Evolutionary conservation across 2,329 filamentous ascomycete genomes (phyloP), one percentile per base, ranked within the genome.

Genomic region (Colletotrichum sp.): DNA sequence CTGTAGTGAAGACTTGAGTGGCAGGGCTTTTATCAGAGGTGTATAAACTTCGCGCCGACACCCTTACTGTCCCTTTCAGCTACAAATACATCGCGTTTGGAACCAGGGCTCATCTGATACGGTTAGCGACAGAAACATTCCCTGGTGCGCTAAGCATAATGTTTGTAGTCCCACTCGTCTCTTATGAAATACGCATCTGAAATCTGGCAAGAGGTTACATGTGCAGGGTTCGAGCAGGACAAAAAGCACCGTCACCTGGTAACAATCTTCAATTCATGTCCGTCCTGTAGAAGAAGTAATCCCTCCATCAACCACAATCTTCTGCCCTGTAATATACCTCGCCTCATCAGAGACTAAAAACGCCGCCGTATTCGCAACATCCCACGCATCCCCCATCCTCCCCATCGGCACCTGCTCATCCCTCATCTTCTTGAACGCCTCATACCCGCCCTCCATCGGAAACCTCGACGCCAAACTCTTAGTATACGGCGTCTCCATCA

Each of bases 301-400:
- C 0, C 87, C 88, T 0, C 87, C 88, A 80, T 89, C 88, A 5
- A 89, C 85, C 13, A 90, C 85, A 78, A 90, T 82, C 80, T 88
- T 87, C 79, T 89, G 87, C 1, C 91, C 92, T 1, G 91, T 93
- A 6, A 93, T 88, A 80, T 93, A 93, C 44, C 84, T 86, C 4
- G 91, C 89, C 76, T 92, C 90, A 62, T 90, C 72, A 36, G 52
- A 67, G 0, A 59, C 62, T 71, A 93, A 83, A 78, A 92, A 93
- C 15, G 90, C 79, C 7, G 87, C 90, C 2, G 90, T 87, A 80
- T 90, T 87, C 0, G 90, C 89, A 7, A 93, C 89, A 81, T 93
- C 92, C 84, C 89, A 90, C 1, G 90, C 89, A 80, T 90, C 88
- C 0, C 91, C 91, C 87, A 93, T 92, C 39, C 83, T 84, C 0